Evolutionary conservation across 352 stramenopile genomes (phyloP).

Genomic region (Pythium insidiosum): DNA sequence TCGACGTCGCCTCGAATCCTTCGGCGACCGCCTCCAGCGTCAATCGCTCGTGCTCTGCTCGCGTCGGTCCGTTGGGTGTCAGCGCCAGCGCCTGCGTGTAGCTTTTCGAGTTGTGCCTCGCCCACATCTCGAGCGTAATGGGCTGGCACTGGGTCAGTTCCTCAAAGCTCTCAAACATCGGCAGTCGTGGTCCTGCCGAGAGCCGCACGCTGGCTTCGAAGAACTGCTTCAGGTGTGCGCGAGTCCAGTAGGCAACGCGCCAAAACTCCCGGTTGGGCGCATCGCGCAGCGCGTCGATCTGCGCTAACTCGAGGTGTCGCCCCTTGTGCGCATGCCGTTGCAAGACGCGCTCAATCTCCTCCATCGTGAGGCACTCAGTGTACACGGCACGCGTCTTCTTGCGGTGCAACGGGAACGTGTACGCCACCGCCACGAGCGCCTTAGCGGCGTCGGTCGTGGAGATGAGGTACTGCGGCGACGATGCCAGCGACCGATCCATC

Average conservation of each 20-base stretch:
- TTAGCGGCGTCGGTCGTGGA: slow-evolving; percentile 20
- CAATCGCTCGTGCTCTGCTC: too few relatives aligned
- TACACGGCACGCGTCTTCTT: slow-evolving; percentile 15
- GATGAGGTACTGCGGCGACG: slow-evolving; percentile 22
- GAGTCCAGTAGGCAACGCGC: slow-evolving; percentile 18
- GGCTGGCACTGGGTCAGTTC: slow-evolving; percentile 46
- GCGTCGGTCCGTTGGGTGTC: too few relatives aligned
- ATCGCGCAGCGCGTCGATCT: slow-evolving; percentile 15
- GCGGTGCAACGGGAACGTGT: slow-evolving; percentile 20
- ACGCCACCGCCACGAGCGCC: slow-evolving; percentile 18
- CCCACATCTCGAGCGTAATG: slow-evolving; percentile 46
- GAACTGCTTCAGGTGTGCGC: slow-evolving; percentile 17
- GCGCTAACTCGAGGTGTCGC: slow-evolving; percentile 11
- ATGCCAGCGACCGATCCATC: slow-evolving; percentile 10
- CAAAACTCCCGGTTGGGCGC: slow-evolving; percentile 12
- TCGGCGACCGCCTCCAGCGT: too few relatives aligned
- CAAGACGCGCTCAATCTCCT: slow-evolving; percentile 13
- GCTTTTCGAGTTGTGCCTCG: slow-evolving; percentile 31
- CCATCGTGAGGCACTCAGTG: slow-evolving; percentile 19
- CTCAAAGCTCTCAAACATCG: slow-evolving; percentile 35
- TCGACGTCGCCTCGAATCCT: too few relatives aligned
- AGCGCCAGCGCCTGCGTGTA: slow-evolving; percentile 30
- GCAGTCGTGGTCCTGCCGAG: slow-evolving; percentile 7
- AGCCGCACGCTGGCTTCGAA: slow-evolving; percentile 13
- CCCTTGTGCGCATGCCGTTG: slow-evolving; percentile 13